These are phyloP conservation scores for Euphorbia celastroides DNA, from an alignment of 441 rosid genomes.

Conservation along the genomic window DNA sequence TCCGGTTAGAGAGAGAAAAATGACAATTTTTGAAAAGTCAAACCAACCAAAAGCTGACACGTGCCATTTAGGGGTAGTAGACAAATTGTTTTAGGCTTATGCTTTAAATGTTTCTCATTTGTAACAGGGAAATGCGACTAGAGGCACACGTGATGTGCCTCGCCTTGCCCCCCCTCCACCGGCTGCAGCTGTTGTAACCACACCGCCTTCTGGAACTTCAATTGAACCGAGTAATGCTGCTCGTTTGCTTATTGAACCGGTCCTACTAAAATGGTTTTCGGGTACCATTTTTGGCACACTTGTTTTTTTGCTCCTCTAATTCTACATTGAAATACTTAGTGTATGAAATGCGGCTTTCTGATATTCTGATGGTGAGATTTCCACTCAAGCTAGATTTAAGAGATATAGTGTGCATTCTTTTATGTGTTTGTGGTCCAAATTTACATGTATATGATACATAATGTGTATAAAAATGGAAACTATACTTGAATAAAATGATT, in stretches of 20 bases:
- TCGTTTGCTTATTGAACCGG: slow-evolving; percentile 13
- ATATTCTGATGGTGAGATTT: neutral
- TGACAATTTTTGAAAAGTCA: too few relatives aligned
- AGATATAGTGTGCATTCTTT: neutral
- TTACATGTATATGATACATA: neutral
- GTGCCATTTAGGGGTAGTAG: too few relatives aligned
- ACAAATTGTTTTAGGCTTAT: too few relatives aligned
- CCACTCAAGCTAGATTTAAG: neutral
- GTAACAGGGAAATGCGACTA: slow-evolving; percentile 59
- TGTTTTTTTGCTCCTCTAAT: slow-evolving; percentile 25
- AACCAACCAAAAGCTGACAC: too few relatives aligned
- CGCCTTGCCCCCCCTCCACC: slow-evolving; percentile 65
- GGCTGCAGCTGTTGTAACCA: slow-evolving; percentile 28
- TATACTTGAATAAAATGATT: neutral
- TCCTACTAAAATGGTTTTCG: slow-evolving; percentile 28
- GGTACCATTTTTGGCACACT: slow-evolving; percentile 27
- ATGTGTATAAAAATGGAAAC: neutral
- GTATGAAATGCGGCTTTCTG: neutral
- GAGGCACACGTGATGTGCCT: slow-evolving; percentile 74
- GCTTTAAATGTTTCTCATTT: too few relatives aligned
- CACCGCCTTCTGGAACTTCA: slow-evolving; percentile 14
- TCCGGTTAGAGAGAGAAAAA: too few relatives aligned
- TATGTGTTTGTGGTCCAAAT: neutral
- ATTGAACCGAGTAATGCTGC: slow-evolving; percentile 25
- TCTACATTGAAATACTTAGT: slow-evolving; percentile 1